Conservation (phyloP, 352 stramenopile genomes). For the Phytopythium cucurbitacearum region DNA sequence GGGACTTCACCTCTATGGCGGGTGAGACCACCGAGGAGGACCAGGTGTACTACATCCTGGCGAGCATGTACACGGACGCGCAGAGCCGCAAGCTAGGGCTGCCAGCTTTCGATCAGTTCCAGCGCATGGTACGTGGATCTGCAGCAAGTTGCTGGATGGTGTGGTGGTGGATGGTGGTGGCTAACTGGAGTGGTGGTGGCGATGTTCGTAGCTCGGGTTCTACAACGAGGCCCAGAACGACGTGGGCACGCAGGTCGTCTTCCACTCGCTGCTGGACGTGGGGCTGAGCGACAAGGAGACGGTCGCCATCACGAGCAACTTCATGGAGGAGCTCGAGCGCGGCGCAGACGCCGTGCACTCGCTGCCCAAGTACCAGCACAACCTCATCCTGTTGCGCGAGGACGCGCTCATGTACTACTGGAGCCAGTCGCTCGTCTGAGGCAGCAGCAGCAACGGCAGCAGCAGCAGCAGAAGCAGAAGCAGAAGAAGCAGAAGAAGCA, state of each 20-base stretch:
- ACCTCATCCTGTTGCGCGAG: slow-evolving; percentile 77
- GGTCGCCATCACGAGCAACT: slow-evolving; percentile 62
- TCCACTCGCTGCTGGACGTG: slow-evolving; percentile 60
- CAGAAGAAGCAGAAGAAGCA: slow-evolving; percentile 1
- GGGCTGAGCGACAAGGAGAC: slow-evolving; percentile 54
- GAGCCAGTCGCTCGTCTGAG: slow-evolving; percentile 71
- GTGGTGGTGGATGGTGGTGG: not conserved
- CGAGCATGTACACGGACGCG: slow-evolving; percentile 69
- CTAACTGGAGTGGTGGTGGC: not conserved
- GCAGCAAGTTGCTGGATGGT: slow-evolving; percentile 5
- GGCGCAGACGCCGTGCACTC: slow-evolving; percentile 72
- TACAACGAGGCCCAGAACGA: slow-evolving; percentile 75
- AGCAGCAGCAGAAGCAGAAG: slow-evolving; percentile 1
- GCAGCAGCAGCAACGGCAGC: too few relatives aligned
- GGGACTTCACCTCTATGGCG: slow-evolving; percentile 39
- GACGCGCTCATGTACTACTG: slow-evolving; percentile 86
- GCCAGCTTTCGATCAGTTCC: slow-evolving; percentile 79
- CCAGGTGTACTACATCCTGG: slow-evolving; percentile 80
- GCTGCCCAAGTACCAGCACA: slow-evolving; percentile 81
- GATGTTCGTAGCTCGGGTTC: slow-evolving; percentile 53
- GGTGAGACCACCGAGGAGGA: slow-evolving; percentile 43
- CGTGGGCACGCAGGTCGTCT: slow-evolving; percentile 71
- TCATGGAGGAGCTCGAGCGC: slow-evolving; percentile 50
- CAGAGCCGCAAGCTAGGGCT: slow-evolving; percentile 69
- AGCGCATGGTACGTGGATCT: slow-evolving; percentile 59